Conservation (phyloP, 352 stramenopile species). For the Globisporangium yorkense region DNA sequence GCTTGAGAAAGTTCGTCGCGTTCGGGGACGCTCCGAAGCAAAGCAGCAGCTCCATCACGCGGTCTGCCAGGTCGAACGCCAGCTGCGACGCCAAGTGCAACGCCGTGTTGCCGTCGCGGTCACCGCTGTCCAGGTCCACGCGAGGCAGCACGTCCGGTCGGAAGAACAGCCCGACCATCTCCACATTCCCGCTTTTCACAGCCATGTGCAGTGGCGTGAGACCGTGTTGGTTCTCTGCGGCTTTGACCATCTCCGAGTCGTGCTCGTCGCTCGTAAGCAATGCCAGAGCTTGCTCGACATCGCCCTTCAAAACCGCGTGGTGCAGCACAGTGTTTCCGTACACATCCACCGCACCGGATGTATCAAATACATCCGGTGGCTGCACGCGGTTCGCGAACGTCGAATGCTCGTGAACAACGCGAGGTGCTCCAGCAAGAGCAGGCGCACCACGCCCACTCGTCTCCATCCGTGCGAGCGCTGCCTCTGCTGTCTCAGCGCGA, state of each 20-base stretch:
- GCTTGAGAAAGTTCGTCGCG: slow-evolving; percentile 58
- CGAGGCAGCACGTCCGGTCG: slow-evolving; percentile 63
- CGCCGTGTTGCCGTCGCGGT: slow-evolving; percentile 68
- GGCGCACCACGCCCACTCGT: neutral
- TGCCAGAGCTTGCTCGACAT: slow-evolving; percentile 42
- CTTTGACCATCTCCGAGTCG: slow-evolving; percentile 41
- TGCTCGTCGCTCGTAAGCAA: slow-evolving; percentile 35
- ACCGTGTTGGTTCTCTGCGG: slow-evolving; percentile 45
- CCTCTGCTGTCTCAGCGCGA: slow-evolving; percentile 56
- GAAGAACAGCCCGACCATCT: slow-evolving; percentile 74
- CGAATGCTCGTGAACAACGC: neutral
- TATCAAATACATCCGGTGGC: neutral
- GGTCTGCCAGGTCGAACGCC: slow-evolving; percentile 50
- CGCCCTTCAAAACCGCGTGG: slow-evolving; percentile 29
- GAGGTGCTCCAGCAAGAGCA: neutral
- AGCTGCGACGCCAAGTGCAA: slow-evolving; percentile 62
- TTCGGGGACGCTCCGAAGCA: slow-evolving; percentile 64
- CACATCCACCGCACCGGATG: slow-evolving; percentile 26
- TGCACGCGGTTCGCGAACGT: neutral
- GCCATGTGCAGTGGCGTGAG: slow-evolving; percentile 63
- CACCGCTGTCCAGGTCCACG: slow-evolving; percentile 53
- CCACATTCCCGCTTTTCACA: slow-evolving; percentile 44
- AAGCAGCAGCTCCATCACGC: slow-evolving; percentile 61
- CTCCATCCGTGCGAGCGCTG: slow-evolving; percentile 32
- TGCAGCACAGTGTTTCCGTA: slow-evolving; percentile 61